phyloP scores from a whole-genome alignment of 2,329 filamentous ascomycete genomes.

The Pseudogymnoascus destructans region DNA sequence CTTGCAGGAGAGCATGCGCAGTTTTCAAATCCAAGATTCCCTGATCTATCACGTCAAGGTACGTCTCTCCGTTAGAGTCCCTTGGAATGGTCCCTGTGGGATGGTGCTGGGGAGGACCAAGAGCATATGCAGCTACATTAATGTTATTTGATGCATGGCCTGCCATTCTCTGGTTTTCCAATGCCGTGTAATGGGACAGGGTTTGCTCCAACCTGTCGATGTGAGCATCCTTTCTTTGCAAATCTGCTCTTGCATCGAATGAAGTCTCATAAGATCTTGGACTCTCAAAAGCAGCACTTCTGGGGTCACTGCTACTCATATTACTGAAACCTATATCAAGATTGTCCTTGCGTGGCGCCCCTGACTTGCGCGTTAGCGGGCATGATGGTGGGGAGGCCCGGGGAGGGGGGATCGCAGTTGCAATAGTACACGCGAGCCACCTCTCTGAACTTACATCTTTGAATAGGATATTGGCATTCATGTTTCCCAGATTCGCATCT shows the following conservation, averaged over 20 bases:
- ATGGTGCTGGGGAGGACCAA: slow-evolving; percentile 21
- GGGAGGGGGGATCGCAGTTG: neutral
- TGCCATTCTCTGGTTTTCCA: neutral
- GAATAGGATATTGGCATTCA: neutral
- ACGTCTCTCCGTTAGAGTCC: neutral
- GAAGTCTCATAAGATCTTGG: neutral
- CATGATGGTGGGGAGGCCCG: no score
- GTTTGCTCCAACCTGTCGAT: slow-evolving; percentile 2
- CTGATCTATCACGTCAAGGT: slow-evolving; percentile 8
- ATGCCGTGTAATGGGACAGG: neutral
- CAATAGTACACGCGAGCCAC: neutral
- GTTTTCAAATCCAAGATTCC: slow-evolving; percentile 4
- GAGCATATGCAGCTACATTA: neutral
- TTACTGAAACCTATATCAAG: neutral
- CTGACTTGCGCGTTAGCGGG: neutral
- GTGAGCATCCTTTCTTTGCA: neutral
- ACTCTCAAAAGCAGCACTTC: neutral
- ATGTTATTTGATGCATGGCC: neutral
- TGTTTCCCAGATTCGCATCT: neutral
- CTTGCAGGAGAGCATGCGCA: slow-evolving; percentile 1
- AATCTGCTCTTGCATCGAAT: neutral
- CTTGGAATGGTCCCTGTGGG: neutral
- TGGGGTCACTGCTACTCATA: neutral
- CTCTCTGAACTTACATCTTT: neutral
- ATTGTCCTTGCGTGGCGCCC: neutral